These are phyloP conservation scores for Penicillium soppii DNA, from an alignment of 495 filamentous ascomycete species.

Conservation along the genomic window DNA sequence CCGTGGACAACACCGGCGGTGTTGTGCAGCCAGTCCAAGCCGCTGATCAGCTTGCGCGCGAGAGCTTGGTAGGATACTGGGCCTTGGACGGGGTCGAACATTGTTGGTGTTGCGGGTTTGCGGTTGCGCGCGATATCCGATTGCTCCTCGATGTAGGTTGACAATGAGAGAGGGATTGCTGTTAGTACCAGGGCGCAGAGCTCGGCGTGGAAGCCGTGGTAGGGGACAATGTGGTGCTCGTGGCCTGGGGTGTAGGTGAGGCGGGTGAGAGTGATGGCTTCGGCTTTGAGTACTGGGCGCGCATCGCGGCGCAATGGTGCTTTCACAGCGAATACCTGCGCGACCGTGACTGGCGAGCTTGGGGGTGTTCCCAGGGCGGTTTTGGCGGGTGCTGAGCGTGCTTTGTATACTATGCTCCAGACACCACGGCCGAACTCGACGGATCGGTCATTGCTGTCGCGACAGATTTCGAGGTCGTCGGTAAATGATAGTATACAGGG, in stretches of 20 bases:
- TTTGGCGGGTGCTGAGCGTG: conserved; percentile 12
- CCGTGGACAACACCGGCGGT: conserved; percentile 43
- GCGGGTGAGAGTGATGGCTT: conserved; percentile 53
- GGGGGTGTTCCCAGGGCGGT: conserved; percentile 39
- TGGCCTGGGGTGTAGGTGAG: conserved; percentile 37
- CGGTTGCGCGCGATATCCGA: conserved; percentile 26
- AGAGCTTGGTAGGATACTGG: conserved; percentile 40
- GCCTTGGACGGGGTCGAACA: conserved; percentile 53
- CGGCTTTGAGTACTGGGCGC: conserved; percentile 45
- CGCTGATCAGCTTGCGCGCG: conserved; percentile 47
- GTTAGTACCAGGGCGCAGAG: conserved; percentile 53
- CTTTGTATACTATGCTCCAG: conserved; percentile 64
- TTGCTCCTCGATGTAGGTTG: conserved; percentile 46
- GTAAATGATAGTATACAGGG: conserved; percentile 26
- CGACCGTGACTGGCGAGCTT: conserved; percentile 39
- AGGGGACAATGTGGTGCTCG: conserved; percentile 49
- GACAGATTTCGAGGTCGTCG: conserved; percentile 36
- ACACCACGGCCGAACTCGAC: conserved; percentile 55
- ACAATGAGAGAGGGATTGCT: conserved; percentile 50
- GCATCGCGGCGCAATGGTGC: conserved; percentile 49
- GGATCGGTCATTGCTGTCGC: conserved; percentile 23
- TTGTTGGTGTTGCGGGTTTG: conserved; percentile 41
- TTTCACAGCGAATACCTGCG: conserved; percentile 54
- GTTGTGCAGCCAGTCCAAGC: conserved; percentile 53
- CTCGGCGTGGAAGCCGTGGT: conserved; percentile 53